Evolutionary conservation across 176 grass and related monocot species (phyloP), one percentile per base, ranked within the genome.

Genomic region (Triticum timopheevii): DNA sequence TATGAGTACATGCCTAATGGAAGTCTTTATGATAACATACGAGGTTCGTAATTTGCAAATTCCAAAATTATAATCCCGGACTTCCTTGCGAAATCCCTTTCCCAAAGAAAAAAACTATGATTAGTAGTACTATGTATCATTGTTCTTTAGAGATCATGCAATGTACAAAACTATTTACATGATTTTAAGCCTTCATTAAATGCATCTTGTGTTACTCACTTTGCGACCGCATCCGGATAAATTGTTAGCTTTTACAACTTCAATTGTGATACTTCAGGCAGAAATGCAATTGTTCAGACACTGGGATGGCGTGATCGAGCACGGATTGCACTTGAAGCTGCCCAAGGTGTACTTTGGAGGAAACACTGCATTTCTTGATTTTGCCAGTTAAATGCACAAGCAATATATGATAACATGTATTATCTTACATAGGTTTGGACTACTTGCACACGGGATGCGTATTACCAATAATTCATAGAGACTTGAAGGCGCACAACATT

Each of bases 401-500:
- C 0, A 34, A 58, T 7, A 8, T 77, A 6, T 12, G 17, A 12
- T 12, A 28, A 19, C 2, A 3, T 44, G 28, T 44, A 2, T 5
- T 3, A 19, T 81, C 3, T 80, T 8, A 28, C 54, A 74, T 67
- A 95, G 89, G 88, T 2, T 5, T 95, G 79, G 93, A 91, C 58
- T 93, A 93, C 81, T 24, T 95, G 45, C 91, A 95, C 71, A 89
- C 77, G 6, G 80, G 86, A 75, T 91, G 86, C 7, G 44, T 2
- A 1, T 25, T 77, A 22, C 86, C 85, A 6, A 87, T 93, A 82
- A 27, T 93, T 58, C 91, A 95, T 49, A 84, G 89, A 66, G 91
- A 93, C 79, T 65, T 91, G 49, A 95, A 93, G 84, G 66, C 80
- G 1, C 75, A 49, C 27, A 95, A 93, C 77, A 95, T 93, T 87